Evolutionary conservation across 179 eudicot genomes (phyloP), one percentile per base, ranked within the genome.

Genomic region (Silene noctiflora): DNA sequence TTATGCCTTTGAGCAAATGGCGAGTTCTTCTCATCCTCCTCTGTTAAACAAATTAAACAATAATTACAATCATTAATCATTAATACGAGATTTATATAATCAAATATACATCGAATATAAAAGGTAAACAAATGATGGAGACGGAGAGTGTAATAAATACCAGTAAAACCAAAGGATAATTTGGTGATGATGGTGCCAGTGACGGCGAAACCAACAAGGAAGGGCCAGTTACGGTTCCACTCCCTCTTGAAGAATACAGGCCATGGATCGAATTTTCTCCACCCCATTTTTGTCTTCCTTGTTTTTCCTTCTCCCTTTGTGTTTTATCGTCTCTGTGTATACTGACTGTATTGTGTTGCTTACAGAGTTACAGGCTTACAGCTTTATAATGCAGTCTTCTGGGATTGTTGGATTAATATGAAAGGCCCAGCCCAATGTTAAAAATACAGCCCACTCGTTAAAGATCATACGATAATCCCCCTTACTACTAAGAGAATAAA

Each of bases 201-300:
- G 51, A 86, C 51, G 74, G 89, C 88, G 80, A 90, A 90, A 13
- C 91, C 94, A 56, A 79, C 86, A 53, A 90, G 90, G 76, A 90
- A 90, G 0, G 91, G 91, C 91, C 91, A 88, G 80, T 80, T 87
- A 22, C 94, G 88, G 22, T 82, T 84, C 81, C 84, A 90, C 55
- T 90, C 95, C 72, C 95, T 79, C 85, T 62, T 84, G 91, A 90
- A 90, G 84, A 90, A 90, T 3, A 88, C 78, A 1, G 89, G 84
- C 91, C 92, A 90, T 29, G 91, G 92, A 87, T 90, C 95, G 82
- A 90, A 88, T 67, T 87, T 86, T 64, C 84, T 85, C 86, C 88
- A 85, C 33, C 73, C 85, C 92, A 85, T 87, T 22, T 79, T 22
- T 62, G 51, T 44, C 13, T 10, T 42, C 2, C 14, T 44, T 10